phyloP scores from a whole-genome alignment of 176 grass and related monocot species.

The Aegilops sharonensis region DNA sequence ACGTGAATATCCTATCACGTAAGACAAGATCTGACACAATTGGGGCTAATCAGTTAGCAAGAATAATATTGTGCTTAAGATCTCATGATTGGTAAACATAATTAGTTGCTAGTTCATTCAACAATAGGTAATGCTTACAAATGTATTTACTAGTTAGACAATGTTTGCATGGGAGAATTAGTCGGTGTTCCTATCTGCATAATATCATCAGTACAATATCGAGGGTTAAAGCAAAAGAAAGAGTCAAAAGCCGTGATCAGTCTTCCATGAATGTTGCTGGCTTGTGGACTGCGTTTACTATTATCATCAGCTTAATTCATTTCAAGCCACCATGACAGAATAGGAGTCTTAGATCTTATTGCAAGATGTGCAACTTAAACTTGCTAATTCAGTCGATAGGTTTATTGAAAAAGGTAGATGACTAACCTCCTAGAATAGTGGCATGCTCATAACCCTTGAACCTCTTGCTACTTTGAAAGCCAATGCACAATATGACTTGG shows the following conservation, averaged over 20 bases:
- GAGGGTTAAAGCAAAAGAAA: neutral
- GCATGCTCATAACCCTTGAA: slow-evolving; percentile 4
- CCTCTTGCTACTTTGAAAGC: slow-evolving; percentile 79
- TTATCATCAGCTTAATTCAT: neutral
- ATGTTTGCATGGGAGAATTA: neutral
- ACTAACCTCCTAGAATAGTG: slow-evolving; percentile 86
- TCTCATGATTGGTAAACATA: neutral
- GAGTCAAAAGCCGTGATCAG: too few species aligned
- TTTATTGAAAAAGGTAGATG: neutral
- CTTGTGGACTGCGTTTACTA: too few species aligned
- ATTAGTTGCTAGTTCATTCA: neutral
- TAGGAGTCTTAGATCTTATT: neutral
- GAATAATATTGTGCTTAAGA: neutral
- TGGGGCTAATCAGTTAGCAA: slow-evolving; percentile 14
- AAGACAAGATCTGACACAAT: slow-evolving; percentile 72
- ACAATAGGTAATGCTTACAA: neutral
- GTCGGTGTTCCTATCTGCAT: too few species aligned
- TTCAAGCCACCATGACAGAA: neutral
- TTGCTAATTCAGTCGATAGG: neutral
- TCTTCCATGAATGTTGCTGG: too few species aligned
- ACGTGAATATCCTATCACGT: slow-evolving; percentile 93
- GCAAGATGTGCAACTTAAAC: neutral
- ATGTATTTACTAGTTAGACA: neutral
- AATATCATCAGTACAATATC: too few species aligned
- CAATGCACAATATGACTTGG: slow-evolving; percentile 67